These are phyloP conservation scores for Rugonectria rugulosa DNA, from an alignment of 2,329 filamentous ascomycete species.

Conservation along the genomic window DNA sequence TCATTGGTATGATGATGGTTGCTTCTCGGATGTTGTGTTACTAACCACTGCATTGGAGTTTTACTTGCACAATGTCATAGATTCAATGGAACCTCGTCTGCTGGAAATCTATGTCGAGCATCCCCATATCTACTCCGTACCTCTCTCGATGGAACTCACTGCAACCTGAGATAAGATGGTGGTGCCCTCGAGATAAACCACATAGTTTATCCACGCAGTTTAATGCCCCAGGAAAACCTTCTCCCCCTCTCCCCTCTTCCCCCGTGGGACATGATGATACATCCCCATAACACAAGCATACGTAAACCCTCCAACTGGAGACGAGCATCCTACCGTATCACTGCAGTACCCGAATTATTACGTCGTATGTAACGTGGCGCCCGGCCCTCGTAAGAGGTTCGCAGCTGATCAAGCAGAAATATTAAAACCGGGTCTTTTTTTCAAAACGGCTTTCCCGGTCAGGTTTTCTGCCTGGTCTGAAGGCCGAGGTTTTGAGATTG, in stretches of 20 bases:
- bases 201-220: too few relatives aligned
- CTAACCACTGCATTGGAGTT: too few relatives aligned
- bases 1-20: not conserved
- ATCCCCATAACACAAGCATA: not conserved
- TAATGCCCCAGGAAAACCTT: not conserved
- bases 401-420: not conserved
- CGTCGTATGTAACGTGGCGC: not conserved
- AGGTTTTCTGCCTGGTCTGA: not conserved
- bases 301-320: not conserved
- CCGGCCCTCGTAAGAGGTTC: not conserved
- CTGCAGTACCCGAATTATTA: too few relatives aligned
- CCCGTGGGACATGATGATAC: too few relatives aligned
- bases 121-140: not conserved
- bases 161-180: not conserved
- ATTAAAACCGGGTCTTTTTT: not conserved
- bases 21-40: too few relatives aligned
- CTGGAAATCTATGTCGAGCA: too few relatives aligned
- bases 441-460: too few relatives aligned
- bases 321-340: too few relatives aligned
- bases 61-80: too few relatives aligned
- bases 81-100: too few relatives aligned
- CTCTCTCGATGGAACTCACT: not conserved
- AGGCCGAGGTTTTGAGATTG: too few relatives aligned
- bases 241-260: too few relatives aligned
- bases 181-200: not conserved